Base-by-base conservation (phyloP, 805 yeast species). In the Ogataea nakhonphanomensis region DNA sequence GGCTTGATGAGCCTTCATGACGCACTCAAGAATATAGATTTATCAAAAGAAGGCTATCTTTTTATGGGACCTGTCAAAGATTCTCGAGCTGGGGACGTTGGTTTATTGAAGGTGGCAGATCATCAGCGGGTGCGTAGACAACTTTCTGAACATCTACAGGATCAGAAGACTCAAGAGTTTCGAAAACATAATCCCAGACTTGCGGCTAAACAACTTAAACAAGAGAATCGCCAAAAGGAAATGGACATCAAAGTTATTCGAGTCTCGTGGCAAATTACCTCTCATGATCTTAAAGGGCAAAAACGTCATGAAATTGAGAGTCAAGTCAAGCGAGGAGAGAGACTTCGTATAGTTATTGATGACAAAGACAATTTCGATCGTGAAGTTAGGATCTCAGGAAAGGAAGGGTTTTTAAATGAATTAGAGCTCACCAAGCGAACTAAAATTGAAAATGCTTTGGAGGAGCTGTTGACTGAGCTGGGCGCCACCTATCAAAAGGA, bases 181-280 rank as follows among this genome's bases (percentile, higher is more conserved):
- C 39, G 39, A 28, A 26, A 20, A 9, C 45, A 38, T 8, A 45
- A 45, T 17, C 57, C 53, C 13, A 20, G 33, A 20, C 41, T 47
- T 24, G 44, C 39, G 3, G 43, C 38, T n/a, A 38, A 33, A 21
- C 41, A 35, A 25, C 40, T 39, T 24, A 36, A 32, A 25, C 38
- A 40, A 39, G 37, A 33, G 28, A 43, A 24, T 31, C 30, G 37
- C 15, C 42, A 35, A 25, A 33, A 28, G 21, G 49, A 43, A 30
- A 45, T 28, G 8, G 66, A 67, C 24, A 45, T 67, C n/a, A 78
- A 78, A 48, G 59, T 69, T 24, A 59, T 79, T 25, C 70, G 70
- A 30, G 55, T 79, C 3, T 69, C 78, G 8, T 79, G 84, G 84
- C 70, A 72, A 33, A 78, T 78, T 14, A 70, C 72, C n/a, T 57